Percentiles rank a stretch among this genome's conserved stretches.
These are phyloP conservation scores for Fusarium tanahbumbuense DNA, from an alignment of 2,329 filamentous ascomycete genomes.

Conservation along the genomic window DNA sequence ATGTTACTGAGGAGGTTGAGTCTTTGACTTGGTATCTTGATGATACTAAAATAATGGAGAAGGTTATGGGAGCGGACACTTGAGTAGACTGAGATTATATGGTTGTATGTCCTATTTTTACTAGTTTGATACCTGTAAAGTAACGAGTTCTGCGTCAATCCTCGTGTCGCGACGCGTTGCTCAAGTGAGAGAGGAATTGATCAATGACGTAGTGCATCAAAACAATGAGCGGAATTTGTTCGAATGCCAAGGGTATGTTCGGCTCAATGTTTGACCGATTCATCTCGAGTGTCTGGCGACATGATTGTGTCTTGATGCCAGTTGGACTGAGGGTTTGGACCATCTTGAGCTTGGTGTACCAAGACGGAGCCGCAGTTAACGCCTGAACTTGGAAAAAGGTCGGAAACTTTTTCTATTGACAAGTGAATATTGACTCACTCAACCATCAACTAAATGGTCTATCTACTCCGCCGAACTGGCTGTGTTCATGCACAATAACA, in stretches of 20 bases:
- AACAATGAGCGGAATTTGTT: background rate
- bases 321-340: too few species aligned
- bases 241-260: background rate
- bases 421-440: too few species aligned
- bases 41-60: slow-evolving; percentile 15
- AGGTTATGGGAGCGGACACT: fast-evolving
- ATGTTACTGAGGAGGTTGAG: slow-evolving; percentile 12
- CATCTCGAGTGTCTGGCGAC: fast-evolving
- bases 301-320: too few species aligned
- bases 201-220: background rate
- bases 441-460: too few species aligned
- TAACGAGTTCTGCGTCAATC: background rate
- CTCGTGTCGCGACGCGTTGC: too few species aligned
- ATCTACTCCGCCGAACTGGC: too few species aligned
- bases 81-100: background rate
- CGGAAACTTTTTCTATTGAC: too few species aligned
- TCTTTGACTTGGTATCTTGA: slow-evolving; percentile 22
- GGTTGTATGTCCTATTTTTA: fast-evolving
- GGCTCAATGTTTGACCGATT: background rate
- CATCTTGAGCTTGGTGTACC: fast-evolving
- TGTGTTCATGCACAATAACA: background rate
- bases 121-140: background rate
- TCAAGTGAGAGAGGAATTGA: fast-evolving
- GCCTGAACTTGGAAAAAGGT: too few species aligned
- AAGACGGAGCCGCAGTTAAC: fast-evolving